Evolutionary conservation across 2,329 filamentous ascomycete genomes (phyloP), one percentile per base, ranked within the genome.

Genomic region (Clonostachys sp.): DNA sequence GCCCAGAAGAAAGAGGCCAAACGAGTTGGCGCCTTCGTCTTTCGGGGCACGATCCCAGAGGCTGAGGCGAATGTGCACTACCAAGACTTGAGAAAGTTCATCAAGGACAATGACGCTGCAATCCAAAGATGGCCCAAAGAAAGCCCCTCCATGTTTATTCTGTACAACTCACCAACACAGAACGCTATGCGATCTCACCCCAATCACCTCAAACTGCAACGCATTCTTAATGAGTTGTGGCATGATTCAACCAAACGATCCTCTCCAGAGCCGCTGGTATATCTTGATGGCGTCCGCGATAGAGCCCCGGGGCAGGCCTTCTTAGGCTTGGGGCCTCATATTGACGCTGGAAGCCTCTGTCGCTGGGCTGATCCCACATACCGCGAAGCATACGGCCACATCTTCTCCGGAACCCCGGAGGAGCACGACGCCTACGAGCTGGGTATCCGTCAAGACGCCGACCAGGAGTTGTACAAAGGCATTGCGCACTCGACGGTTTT

Each of bases 291-390:
- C 5, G 51, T 67, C 4, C 65, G 70, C 13, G 63, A 66, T 47
- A 61, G 70, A 10, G 59, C 65, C 5, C 65, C 67, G 6, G 58
- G 61, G 17, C 60, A 66, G 33, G 51, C 55, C 1, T 73, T 72
- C 49, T 60, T 62, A 9, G 67, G 69, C 7, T 58, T 72, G 1
- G 68, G 70, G 2, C 69, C 69, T 20, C 70, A 72, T 47, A 70
- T 73, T 40, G 69, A 73, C 50, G 69, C 67, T 2, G 68, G 69
- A 17, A 68, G 64, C 48, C 57, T 73, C 30, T 65, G 59, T 46
- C 67, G 70, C 13, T 73, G 69, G 70, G 67, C 64, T 5, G 66
- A 71, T 35, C 55, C 59, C 2, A 51, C 55, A 3, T 72, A 72
- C 46, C 62, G 63, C 35, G 56, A 60, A 14, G 60, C 61, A 6